Conservation (phyloP, 2,329 filamentous ascomycete genomes). For the Uncinocarpus reesii region DNA sequence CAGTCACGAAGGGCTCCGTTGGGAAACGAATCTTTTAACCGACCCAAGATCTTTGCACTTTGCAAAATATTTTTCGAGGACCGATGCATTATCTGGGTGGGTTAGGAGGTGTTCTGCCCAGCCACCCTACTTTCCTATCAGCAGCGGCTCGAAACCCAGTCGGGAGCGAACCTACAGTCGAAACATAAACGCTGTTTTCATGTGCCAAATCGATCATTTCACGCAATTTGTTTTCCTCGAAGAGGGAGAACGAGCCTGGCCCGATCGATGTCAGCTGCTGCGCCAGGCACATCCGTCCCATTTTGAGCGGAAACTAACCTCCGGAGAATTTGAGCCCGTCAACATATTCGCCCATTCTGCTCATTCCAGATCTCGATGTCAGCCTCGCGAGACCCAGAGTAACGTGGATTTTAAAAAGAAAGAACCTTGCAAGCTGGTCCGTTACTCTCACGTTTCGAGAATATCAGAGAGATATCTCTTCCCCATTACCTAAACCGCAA, state of each 20-base stretch:
- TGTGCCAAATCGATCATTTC: constrained; percentile 44
- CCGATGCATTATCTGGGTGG: constrained; percentile 35
- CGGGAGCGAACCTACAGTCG: constrained; percentile 32
- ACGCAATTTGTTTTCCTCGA: constrained; percentile 37
- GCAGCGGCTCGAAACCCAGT: not conserved
- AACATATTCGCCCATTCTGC: constrained; percentile 44
- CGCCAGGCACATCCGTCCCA: not conserved
- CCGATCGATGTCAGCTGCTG: not conserved
- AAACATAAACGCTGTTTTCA: constrained; percentile 42
- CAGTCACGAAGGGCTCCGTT: constrained; percentile 1
- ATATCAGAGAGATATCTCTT: constrained; percentile 45
- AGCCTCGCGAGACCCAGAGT: not conserved
- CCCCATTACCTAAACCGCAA: constrained; percentile 37
- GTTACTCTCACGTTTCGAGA: constrained; percentile 39
- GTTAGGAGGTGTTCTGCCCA: constrained; percentile 47
- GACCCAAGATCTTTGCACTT: constrained; percentile 45
- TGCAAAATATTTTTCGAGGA: constrained; percentile 44
- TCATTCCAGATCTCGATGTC: not conserved
- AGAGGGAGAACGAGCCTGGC: constrained; percentile 42
- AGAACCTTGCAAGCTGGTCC: not conserved
- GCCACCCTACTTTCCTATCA: constrained; percentile 33
- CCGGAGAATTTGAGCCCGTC: constrained; percentile 49
- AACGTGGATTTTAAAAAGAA: not conserved
- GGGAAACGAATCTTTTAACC: constrained; percentile 4
- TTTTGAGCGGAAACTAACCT: constrained; percentile 20